A percentile compares a stretch with the other conserved stretches of the same genome.
Conservation (phyloP, 768 basidiomycete species). For the Phlegmacium glaucopus region DNA sequence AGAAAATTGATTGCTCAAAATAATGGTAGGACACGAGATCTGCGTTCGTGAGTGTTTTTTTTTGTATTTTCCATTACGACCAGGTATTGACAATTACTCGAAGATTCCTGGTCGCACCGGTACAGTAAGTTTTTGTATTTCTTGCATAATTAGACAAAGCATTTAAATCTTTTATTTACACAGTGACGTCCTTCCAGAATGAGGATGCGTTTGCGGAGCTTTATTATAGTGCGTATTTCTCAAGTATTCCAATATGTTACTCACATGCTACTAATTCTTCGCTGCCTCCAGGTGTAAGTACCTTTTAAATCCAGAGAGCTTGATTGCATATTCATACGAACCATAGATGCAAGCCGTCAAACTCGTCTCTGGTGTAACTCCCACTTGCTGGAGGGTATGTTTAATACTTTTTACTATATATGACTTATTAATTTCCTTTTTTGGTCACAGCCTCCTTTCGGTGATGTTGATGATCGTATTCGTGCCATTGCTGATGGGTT, state of each 20-base stretch:
- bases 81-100: constrained; percentile 1
- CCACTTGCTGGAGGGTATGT: constrained; percentile 58
- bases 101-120: constrained; percentile 54
- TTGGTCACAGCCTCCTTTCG: constrained; percentile 50
- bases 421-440: background rate
- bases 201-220: constrained; percentile 73
- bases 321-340: background rate
- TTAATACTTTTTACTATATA: background rate
- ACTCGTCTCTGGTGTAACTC: constrained; percentile 51
- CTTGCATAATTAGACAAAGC: background rate
- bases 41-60: constrained; percentile 48
- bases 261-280: background rate
- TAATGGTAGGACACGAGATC: constrained; percentile 48
- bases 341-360: constrained; percentile 50
- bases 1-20: background rate
- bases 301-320: background rate
- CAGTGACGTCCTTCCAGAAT: constrained; percentile 60
- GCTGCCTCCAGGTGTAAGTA: constrained; percentile 16
- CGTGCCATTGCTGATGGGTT: constrained; percentile 66
- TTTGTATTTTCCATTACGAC: background rate
- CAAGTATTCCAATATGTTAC: background rate
- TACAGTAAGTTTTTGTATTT: constrained; percentile 37
- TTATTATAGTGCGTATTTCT: constrained; percentile 56
- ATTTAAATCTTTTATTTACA: background rate
- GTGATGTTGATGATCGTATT: constrained; percentile 74